phyloP scores from a whole-genome alignment of 495 filamentous ascomycete genomes.

The Neurospora cerealis region DNA sequence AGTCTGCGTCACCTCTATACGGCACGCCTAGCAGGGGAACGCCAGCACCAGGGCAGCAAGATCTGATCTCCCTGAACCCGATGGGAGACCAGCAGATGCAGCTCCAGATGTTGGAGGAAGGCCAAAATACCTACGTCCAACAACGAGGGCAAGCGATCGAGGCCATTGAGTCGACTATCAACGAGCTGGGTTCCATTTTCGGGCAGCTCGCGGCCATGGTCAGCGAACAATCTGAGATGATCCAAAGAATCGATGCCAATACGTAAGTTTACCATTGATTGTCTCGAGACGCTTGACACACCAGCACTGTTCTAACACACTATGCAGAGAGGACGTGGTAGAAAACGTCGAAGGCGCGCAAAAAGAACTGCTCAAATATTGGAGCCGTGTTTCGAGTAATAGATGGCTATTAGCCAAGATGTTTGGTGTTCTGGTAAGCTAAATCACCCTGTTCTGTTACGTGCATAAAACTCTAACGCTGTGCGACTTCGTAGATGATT shows the following conservation, averaged over 20 bases:
- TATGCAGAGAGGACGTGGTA: slow-evolving; percentile 67
- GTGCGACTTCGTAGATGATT: slow-evolving; percentile 14
- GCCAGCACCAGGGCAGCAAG: slow-evolving; percentile 43
- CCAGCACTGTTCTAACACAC: slow-evolving; percentile 2
- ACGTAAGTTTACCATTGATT: slow-evolving; percentile 34
- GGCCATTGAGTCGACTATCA: slow-evolving; percentile 91
- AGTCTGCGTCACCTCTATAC: slow-evolving; percentile 75
- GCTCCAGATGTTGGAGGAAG: slow-evolving; percentile 87
- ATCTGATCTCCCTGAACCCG: slow-evolving; percentile 80
- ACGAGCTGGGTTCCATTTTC: slow-evolving; percentile 89
- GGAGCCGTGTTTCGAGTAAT: slow-evolving; percentile 86
- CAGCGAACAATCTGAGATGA: slow-evolving; percentile 91
- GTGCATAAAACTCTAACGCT: neutral
- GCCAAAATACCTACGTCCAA: slow-evolving; percentile 80
- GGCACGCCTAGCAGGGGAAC: slow-evolving; percentile 59
- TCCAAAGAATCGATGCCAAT: slow-evolving; percentile 87
- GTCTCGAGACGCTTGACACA: neutral
- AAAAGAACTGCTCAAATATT: slow-evolving; percentile 91
- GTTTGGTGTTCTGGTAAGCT: slow-evolving; percentile 76
- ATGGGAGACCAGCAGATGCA: slow-evolving; percentile 78
- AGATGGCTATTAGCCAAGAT: slow-evolving; percentile 97
- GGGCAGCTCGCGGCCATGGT: slow-evolving; percentile 97
- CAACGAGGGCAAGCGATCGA: slow-evolving; percentile 94
- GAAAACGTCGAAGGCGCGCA: slow-evolving; percentile 96
- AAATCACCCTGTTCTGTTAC: neutral